Conservation (phyloP, 2,329 filamentous ascomycete genomes). For the Alternaria panax region DNA sequence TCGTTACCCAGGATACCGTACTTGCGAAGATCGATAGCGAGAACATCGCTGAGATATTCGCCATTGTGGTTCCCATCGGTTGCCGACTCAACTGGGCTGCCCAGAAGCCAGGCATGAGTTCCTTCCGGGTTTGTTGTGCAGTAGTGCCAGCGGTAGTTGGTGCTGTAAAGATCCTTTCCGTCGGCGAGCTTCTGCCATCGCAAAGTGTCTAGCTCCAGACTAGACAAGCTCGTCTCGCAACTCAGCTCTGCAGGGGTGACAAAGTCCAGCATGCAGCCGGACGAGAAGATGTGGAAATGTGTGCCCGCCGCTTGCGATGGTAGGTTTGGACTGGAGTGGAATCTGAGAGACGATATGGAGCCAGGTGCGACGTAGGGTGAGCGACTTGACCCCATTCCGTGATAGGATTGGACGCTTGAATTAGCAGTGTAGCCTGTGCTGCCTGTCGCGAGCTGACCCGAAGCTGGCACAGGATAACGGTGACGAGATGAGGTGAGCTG, state of each 20-base stretch:
- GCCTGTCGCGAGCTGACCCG: slow-evolving; percentile 47
- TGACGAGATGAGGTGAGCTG: slow-evolving; percentile 43
- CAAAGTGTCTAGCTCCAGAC: slow-evolving; percentile 83
- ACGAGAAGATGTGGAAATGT: slow-evolving; percentile 95
- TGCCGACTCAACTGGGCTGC: slow-evolving; percentile 78
- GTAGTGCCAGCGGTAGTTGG: slow-evolving; percentile 97
- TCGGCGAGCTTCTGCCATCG: slow-evolving; percentile 96
- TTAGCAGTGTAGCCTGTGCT: slow-evolving; percentile 74
- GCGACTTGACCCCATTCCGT: slow-evolving; percentile 52
- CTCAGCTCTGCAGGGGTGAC: slow-evolving; percentile 91
- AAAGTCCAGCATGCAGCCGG: slow-evolving; percentile 90
- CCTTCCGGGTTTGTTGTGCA: slow-evolving; percentile 95
- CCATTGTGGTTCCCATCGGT: slow-evolving; percentile 75
- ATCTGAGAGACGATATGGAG: slow-evolving; percentile 87
- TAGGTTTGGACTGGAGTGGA: slow-evolving; percentile 84
- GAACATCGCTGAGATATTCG: slow-evolving; percentile 92
- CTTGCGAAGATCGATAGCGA: slow-evolving; percentile 89
- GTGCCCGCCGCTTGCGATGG: slow-evolving; percentile 89
- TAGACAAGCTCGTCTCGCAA: slow-evolving; percentile 88
- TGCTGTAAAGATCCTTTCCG: slow-evolving; percentile 89
- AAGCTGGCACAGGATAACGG: slow-evolving; percentile 38
- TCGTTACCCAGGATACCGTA: slow-evolving; percentile 91
- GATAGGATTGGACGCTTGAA: slow-evolving; percentile 66
- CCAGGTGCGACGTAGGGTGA: slow-evolving; percentile 71
- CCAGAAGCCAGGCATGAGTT: slow-evolving; percentile 96